Percentiles rank a stretch among this genome's conserved stretches.
These are phyloP conservation scores for Diplodia scrobiculata DNA, from an alignment of 2,329 filamentous ascomycete species.

Conservation along the genomic window DNA sequence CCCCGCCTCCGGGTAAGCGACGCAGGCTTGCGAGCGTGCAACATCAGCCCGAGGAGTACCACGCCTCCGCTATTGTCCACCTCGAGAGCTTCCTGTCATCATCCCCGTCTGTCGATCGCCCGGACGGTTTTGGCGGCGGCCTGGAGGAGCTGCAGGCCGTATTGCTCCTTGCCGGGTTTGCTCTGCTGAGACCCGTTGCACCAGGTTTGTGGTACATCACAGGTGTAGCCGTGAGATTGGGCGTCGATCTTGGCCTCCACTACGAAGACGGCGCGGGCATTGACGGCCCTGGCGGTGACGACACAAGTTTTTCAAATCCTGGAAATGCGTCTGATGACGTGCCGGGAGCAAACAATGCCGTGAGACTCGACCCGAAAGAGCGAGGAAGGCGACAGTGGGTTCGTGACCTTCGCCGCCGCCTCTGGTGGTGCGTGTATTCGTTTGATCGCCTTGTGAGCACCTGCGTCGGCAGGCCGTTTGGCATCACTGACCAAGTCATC, in stretches of 20 bases:
- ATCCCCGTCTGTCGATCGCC: conserved; percentile 58
- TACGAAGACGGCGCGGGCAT: conserved; percentile 81
- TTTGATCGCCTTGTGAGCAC: conserved; percentile 93
- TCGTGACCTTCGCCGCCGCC: conserved; percentile 77
- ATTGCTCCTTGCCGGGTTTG: conserved; percentile 84
- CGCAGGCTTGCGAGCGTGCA: conserved; percentile 56
- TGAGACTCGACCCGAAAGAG: conserved; percentile 56
- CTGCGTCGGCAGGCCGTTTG: conserved; percentile 89
- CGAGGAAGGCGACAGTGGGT: conserved; percentile 76
- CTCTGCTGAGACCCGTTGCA: conserved; percentile 83
- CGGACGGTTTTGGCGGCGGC: conserved; percentile 74
- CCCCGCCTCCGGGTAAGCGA: conserved; percentile 43
- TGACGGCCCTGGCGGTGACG: conserved; percentile 50
- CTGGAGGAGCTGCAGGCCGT: conserved; percentile 94
- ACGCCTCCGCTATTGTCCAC: conserved; percentile 90
- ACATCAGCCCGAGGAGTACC: conserved; percentile 88
- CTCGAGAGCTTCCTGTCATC: conserved; percentile 80
- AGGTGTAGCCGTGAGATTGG: conserved; percentile 85
- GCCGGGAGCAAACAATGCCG: conserved; percentile 14
- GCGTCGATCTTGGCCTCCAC: conserved; percentile 87
- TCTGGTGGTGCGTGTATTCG: conserved; percentile 98
- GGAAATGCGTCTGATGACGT: conserved; percentile 40
- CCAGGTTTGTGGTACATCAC: conserved; percentile 97
- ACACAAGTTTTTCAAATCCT: conserved; percentile 41
- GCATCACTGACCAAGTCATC: conserved; percentile 93